Conservation (phyloP, 1,139 yeast genomes). For the Kodamaea sp. region DNA sequence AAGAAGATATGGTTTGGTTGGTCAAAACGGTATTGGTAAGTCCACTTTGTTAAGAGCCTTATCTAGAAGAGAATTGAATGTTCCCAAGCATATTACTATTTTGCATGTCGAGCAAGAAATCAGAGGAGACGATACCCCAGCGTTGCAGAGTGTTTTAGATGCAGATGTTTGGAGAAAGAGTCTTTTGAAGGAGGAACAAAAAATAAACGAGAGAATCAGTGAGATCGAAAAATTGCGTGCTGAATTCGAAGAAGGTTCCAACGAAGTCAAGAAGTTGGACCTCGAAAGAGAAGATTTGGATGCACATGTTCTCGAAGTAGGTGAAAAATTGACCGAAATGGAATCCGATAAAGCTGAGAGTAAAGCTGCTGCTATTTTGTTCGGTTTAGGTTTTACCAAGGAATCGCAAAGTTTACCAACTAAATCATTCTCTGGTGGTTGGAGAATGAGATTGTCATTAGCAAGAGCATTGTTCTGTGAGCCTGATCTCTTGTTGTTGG, state of each 20-base stretch:
- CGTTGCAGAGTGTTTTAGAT: slow-evolving; percentile 90
- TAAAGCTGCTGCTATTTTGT: slow-evolving; percentile 92
- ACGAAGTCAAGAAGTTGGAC: slow-evolving; percentile 78
- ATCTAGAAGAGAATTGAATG: slow-evolving; percentile 87
- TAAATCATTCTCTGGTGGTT: slow-evolving; percentile 96
- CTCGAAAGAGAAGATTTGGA: slow-evolving; percentile 89
- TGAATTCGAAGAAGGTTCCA: slow-evolving; percentile 80
- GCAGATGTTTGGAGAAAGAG: slow-evolving; percentile 99
- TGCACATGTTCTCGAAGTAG: slow-evolving; percentile 71
- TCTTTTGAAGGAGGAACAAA: slow-evolving; percentile 70
- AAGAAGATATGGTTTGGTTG: slow-evolving; percentile 94
- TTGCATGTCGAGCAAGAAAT: slow-evolving; percentile 97
- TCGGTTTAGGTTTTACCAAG: slow-evolving; percentile 88
- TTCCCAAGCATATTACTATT: slow-evolving; percentile 93
- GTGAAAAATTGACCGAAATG: slow-evolving; percentile 83
- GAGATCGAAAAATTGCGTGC: slow-evolving; percentile 70
- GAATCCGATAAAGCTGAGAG: slow-evolving; percentile 98
- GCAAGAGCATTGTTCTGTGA: slow-evolving; percentile 97
- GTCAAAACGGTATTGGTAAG: slow-evolving; percentile 99
- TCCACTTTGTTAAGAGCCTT: slow-evolving; percentile 89
- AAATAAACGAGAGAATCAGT: slow-evolving; percentile 69
- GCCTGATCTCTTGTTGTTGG: slow-evolving; percentile 88
- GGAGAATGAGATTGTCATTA: slow-evolving; percentile 99
- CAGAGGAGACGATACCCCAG: slow-evolving; percentile 87
- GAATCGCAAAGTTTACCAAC: slow-evolving; percentile 84